These are phyloP conservation scores for Colletotrichum gloeosporioides DNA, from an alignment of 2,329 filamentous ascomycete species.

Conservation along the genomic window DNA sequence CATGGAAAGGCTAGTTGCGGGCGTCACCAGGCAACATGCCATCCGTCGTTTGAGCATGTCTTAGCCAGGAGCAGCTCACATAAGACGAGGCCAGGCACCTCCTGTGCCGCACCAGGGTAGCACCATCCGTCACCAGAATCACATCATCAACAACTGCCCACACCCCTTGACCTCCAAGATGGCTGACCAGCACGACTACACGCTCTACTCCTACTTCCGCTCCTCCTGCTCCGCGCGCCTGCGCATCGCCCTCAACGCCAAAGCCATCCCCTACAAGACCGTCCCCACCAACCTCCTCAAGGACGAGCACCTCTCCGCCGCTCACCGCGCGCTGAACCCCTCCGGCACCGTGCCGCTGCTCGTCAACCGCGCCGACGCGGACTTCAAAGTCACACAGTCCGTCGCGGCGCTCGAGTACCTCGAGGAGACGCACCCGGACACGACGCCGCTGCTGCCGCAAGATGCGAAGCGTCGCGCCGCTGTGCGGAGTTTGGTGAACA, in stretches of 20 bases:
- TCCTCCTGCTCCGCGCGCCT: slow-evolving; percentile 68
- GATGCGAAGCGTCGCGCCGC: slow-evolving; percentile 49
- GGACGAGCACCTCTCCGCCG: slow-evolving; percentile 51
- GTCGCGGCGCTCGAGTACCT: slow-evolving; percentile 67
- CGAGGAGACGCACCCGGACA: slow-evolving; percentile 55
- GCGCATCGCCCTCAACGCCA: slow-evolving; percentile 63
- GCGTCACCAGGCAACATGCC: background rate
- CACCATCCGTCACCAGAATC: background rate
- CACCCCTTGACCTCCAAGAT: background rate
- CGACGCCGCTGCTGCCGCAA: slow-evolving; percentile 50
- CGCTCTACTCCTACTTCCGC: slow-evolving; percentile 65
- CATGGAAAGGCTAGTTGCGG: slow-evolving; percentile 12
- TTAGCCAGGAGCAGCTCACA: background rate
- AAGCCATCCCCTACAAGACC: slow-evolving; percentile 52
- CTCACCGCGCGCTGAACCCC: slow-evolving; percentile 57
- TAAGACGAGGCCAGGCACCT: background rate
- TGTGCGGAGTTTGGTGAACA: slow-evolving; percentile 57
- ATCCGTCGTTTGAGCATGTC: background rate
- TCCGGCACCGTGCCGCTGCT: slow-evolving; percentile 61
- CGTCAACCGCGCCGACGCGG: slow-evolving; percentile 35
- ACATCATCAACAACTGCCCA: background rate
- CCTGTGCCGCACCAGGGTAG: background rate
- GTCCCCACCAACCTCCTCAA: slow-evolving; percentile 59
- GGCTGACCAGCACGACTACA: slow-evolving; percentile 29
- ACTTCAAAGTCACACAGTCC: slow-evolving; percentile 58